phyloP scores from a whole-genome alignment of 805 yeast genomes.

The Myxozyma kluyveri region DNA sequence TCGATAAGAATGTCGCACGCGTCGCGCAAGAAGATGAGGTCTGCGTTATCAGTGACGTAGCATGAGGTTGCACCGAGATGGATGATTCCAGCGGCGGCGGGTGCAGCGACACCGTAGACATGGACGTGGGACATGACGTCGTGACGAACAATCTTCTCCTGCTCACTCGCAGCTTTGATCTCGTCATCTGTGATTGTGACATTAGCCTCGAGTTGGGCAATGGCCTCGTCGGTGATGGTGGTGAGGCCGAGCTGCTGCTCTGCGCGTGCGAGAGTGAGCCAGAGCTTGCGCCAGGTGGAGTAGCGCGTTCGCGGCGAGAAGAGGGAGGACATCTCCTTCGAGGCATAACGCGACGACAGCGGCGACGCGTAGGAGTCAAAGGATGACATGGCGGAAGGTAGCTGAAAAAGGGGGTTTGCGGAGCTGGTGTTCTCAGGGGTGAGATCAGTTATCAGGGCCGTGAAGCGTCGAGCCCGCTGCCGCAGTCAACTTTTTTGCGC shows the following conservation, averaged over 20 bases:
- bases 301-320: conserved; percentile 92
- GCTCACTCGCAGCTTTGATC: conserved; percentile 80
- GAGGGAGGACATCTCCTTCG: conserved; percentile 91
- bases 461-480: too few relatives aligned
- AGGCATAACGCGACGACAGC: conserved; percentile 92
- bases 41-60: conserved; percentile 97
- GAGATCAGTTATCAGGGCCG: not conserved
- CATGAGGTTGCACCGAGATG: conserved; percentile 98
- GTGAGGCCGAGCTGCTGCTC: conserved; percentile 86
- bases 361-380: conserved; percentile 87
- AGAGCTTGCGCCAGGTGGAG: conserved; percentile 97
- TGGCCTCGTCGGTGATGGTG: conserved; percentile 86
- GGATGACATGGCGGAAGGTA: conserved; percentile 38
- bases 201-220: conserved; percentile 76
- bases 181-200: conserved; percentile 88
- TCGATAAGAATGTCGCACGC: conserved; percentile 93
- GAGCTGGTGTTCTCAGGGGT: not conserved
- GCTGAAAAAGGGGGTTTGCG: not conserved
- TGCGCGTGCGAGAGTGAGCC: conserved; percentile 94
- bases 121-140: conserved; percentile 99
- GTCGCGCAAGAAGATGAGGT: conserved; percentile 90
- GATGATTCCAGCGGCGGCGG: conserved; percentile 95
- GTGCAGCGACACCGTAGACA: conserved; percentile 86
- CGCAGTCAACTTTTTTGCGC: too few relatives aligned
- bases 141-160: conserved; percentile 97